Percentiles rank a stretch among this genome's conserved stretches.
Evolutionary conservation across 345 rosid genomes (phyloP).

Genomic region (Melaleuca alternifolia): DNA sequence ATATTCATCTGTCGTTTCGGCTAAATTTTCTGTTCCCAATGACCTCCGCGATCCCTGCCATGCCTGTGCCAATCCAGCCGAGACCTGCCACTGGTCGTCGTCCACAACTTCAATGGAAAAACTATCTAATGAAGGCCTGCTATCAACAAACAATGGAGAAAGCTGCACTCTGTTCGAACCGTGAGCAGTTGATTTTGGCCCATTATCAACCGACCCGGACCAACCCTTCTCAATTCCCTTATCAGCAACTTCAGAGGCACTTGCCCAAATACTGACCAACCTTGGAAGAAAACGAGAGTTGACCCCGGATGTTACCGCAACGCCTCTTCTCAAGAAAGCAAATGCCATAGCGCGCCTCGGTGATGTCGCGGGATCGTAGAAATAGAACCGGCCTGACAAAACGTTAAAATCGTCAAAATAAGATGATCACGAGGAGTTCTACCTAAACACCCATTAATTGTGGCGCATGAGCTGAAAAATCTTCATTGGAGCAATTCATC

Average conservation of each 20-base stretch:
- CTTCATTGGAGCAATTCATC: background rate
- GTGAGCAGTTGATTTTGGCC: background rate
- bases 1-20: background rate
- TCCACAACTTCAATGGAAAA: slow-evolving; percentile 62
- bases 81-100: slow-evolving; percentile 59
- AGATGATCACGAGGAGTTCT: background rate
- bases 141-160: slow-evolving; percentile 21
- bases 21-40: background rate
- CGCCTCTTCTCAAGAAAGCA: background rate
- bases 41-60: slow-evolving; percentile 26
- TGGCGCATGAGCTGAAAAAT: background rate
- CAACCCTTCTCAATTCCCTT: background rate
- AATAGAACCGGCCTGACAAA: background rate
- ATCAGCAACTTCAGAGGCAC: background rate
- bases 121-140: slow-evolving; percentile 7
- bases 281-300: background rate
- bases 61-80: slow-evolving; percentile 43
- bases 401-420: background rate
- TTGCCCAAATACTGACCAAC: background rate
- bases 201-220: background rate
- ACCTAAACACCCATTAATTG: background rate
- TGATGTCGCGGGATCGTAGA: background rate
- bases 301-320: background rate
- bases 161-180: slow-evolving; percentile 10
- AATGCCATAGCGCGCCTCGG: background rate